A percentile compares a stretch with the other conserved stretches of the same genome.
phyloP scores from a whole-genome alignment of 2,329 filamentous ascomycete species.

The Aureobasidium sp. region DNA sequence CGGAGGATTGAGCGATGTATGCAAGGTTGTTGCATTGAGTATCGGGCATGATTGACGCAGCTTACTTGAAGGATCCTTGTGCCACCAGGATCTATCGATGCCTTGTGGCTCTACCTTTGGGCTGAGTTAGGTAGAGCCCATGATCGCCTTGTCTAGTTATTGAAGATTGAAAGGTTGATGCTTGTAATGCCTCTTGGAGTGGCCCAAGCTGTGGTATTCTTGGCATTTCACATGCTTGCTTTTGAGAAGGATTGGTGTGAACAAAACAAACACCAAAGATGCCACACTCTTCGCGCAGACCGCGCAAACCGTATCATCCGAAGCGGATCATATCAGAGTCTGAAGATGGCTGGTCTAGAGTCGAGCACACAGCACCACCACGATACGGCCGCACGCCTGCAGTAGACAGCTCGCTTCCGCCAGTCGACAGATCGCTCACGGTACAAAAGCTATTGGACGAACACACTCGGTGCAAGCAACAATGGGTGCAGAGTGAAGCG shows the following conservation, averaged over 20 bases:
- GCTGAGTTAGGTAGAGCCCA: not conserved
- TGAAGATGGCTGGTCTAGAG: constrained; percentile 15
- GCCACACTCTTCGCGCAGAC: constrained; percentile 16
- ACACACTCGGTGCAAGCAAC: constrained; percentile 2
- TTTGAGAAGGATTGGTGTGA: not conserved
- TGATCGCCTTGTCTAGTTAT: no score
- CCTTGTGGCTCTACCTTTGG: no score
- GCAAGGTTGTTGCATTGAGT: not conserved
- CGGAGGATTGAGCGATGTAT: not conserved
- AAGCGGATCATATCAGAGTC: constrained; percentile 1
- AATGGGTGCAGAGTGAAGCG: constrained; percentile 1
- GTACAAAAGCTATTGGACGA: constrained; percentile 14
- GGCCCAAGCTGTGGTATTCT: not conserved
- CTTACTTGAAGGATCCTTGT: not conserved
- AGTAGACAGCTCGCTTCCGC: not conserved
- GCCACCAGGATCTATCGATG: not conserved
- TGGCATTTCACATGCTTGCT: not conserved
- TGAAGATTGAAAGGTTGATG: not conserved
- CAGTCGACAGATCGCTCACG: constrained; percentile 12
- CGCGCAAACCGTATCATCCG: not conserved
- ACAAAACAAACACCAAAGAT: not conserved
- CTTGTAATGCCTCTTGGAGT: not conserved
- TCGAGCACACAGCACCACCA: constrained; percentile 1
- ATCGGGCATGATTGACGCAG: not conserved
- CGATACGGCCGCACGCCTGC: not conserved